Base-by-base conservation (phyloP, 306 rosid genomes). In the Cyamopsis tetragonoloba region DNA sequence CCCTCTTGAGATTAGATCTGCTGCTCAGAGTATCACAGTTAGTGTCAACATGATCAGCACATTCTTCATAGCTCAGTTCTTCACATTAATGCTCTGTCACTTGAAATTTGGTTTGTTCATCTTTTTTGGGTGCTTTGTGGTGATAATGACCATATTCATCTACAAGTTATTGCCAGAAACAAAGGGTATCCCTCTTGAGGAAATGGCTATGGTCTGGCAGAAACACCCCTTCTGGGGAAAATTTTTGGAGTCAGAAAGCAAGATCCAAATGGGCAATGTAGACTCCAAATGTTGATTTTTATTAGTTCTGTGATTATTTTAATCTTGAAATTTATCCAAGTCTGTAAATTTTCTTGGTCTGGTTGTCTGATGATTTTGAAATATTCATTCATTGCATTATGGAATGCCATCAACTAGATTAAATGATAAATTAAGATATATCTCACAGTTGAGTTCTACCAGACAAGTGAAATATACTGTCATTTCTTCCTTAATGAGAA, bases 121-220 rank as follows among this genome's bases (percentile, higher is more conserved):
- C 59, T 83, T 91, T 72, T 91, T 88, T 6, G 87, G 88, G 0
- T 41, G 68, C 48, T 86, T 77, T 13, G 84, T 88, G 38, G 4
- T 83, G 10, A 20, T 86, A 11, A 86, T 86, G 93, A 88, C 78
- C 24, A 0, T 27, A 10, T 85, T 91, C 59, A 79, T 91, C 60
- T 80, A 81, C 81, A 68, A 75, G 31, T 68, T 68, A 4, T 65
- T 88, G 47, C 91, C 95, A 0, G 96, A 85, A 66, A 91, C 95
- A 1, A 88, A 86, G 47, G 95, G 97, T 6, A 62, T 88, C 4
- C 95, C 93, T 0, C 85, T 91, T 4, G 96, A 86, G 64, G 95
- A 88, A 35, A 91, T 91, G 96, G 1, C 12, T 4, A 2, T 1
- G 43, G 77, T 86, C 30, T 88, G 97, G 96, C 32, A 38, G 56